Conservation (phyloP, 2,329 filamentous ascomycete species). For the Zymoseptoria crescenta region DNA sequence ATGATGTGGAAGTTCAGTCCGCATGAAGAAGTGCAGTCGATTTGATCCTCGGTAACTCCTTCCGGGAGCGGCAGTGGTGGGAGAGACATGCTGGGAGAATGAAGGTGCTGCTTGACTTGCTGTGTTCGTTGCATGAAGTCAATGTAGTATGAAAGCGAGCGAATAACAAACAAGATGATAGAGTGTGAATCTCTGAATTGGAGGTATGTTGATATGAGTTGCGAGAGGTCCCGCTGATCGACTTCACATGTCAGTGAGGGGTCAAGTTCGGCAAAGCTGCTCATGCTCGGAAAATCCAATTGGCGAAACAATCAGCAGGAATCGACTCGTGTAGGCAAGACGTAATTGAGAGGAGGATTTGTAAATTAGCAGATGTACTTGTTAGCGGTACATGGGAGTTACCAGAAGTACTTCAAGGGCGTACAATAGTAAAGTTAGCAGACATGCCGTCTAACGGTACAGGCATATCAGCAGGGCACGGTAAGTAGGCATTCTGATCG, state of each 20-base stretch:
- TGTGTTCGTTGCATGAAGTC: background rate
- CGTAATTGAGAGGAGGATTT: too few species aligned
- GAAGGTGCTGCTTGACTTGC: background rate
- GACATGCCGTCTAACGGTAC: too few species aligned
- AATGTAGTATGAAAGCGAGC: background rate
- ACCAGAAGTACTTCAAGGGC: background rate
- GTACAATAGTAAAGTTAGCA: too few species aligned
- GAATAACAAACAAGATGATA: too few species aligned
- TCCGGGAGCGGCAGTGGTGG: constrained; percentile 47
- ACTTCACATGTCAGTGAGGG: background rate
- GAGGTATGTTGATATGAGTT: background rate
- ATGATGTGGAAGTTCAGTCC: constrained; percentile 56
- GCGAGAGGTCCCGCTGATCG: too few species aligned
- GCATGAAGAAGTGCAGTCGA: constrained; percentile 46
- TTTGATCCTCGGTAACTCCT: constrained; percentile 48
- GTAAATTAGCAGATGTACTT: too few species aligned
- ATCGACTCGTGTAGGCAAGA: too few species aligned
- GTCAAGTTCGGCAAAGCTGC: background rate
- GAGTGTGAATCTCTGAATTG: background rate
- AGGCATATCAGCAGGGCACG: too few species aligned
- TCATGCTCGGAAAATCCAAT: background rate
- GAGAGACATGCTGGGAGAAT: constrained; percentile 13
- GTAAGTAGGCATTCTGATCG: too few species aligned
- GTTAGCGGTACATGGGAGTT: too few species aligned
- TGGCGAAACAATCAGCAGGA: too few species aligned